These are phyloP conservation scores for Dothiorella sarmentorum DNA, from an alignment of 2,329 filamentous ascomycete species.

Conservation along the genomic window DNA sequence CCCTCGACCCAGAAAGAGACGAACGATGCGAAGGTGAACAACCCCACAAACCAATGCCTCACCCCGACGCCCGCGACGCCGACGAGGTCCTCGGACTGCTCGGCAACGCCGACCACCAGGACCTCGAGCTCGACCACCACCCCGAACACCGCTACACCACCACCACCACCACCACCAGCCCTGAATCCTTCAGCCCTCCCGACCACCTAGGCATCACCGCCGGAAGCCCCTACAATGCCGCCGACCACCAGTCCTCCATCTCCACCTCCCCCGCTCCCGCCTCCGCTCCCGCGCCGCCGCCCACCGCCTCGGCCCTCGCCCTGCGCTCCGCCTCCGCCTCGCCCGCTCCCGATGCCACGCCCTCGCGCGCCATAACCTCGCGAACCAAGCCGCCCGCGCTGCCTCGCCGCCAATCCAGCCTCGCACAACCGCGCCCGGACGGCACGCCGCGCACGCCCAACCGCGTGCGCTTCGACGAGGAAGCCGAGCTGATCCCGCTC, in stretches of 20 bases:
- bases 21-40: conserved; percentile 11
- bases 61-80: conserved; percentile 17
- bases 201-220: background rate
- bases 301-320: background rate
- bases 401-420: conserved; percentile 40
- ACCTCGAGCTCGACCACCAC: conserved; percentile 8
- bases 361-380: conserved; percentile 17
- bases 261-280: background rate
- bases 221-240: background rate
- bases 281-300: background rate
- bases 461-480: conserved; percentile 68
- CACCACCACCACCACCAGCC: background rate
- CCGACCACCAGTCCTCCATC: background rate
- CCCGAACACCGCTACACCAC: background rate
- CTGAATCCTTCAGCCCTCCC: background rate
- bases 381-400: conserved; percentile 14
- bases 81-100: conserved; percentile 17
- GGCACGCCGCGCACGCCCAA: conserved; percentile 63
- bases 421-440: conserved; percentile 45
- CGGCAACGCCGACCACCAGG: conserved; percentile 14
- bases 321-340: conserved; percentile 1
- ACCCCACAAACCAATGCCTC: conserved; percentile 11
- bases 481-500: conserved; percentile 26
- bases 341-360: conserved; percentile 23
- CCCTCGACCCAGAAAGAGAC: background rate